These are phyloP conservation scores for Pyrenophora graminea DNA, from an alignment of 2,329 filamentous ascomycete species.

Conservation along the genomic window DNA sequence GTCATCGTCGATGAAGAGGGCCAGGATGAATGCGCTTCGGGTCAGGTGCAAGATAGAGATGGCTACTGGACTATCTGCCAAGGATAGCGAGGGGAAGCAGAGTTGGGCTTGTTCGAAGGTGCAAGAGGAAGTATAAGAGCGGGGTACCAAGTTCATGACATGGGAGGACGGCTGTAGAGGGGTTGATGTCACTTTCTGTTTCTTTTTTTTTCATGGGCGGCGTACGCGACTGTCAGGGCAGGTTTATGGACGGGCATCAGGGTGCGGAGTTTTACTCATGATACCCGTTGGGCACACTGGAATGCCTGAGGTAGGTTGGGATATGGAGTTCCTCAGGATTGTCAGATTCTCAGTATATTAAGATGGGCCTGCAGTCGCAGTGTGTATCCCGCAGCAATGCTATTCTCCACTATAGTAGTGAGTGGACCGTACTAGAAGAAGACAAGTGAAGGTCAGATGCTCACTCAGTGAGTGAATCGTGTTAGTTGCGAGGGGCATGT, in stretches of 20 bases:
- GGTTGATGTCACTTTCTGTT: neutral
- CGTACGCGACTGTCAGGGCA: constrained; percentile 15
- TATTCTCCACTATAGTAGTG: neutral
- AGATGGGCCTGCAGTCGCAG: neutral
- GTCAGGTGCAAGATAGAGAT: constrained; percentile 34
- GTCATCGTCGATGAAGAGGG: constrained; percentile 32
- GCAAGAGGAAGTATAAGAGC: constrained; percentile 1
- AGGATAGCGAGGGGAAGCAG: constrained; percentile 13
- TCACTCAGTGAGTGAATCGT: neutral
- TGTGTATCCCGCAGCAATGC: neutral
- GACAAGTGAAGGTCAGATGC: neutral
- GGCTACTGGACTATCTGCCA: constrained; percentile 22
- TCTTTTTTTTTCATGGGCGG: constrained; percentile 20
- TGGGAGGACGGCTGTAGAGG: neutral
- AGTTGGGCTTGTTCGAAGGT: constrained; percentile 32
- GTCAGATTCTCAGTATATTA: constrained; percentile 3
- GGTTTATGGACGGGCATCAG: constrained; percentile 7
- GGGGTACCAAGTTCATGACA: neutral
- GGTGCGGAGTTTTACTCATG: constrained; percentile 16
- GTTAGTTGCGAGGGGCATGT: neutral
- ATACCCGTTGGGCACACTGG: constrained; percentile 10
- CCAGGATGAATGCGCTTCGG: constrained; percentile 37
- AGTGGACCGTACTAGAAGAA: too few species aligned
- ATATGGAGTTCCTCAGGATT: constrained; percentile 9
- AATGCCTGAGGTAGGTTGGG: constrained; percentile 4